Base-by-base conservation (phyloP, 768 basidiomycete genomes). In the Cyclocybe cylindracea region DNA sequence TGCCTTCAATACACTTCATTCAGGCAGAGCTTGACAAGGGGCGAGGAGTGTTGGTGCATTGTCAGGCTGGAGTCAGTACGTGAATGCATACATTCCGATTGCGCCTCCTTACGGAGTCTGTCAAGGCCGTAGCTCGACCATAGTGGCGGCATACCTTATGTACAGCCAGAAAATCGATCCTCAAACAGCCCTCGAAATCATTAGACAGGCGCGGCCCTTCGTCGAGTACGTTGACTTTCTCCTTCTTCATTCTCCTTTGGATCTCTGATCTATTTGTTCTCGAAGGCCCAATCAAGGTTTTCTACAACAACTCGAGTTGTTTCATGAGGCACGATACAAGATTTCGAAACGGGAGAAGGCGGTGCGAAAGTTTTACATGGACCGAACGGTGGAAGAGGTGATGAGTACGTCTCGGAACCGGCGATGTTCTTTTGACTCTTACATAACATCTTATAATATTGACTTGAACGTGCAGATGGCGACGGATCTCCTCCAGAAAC, bases 121-220 rank as follows among this genome's bases (percentile, higher is more conserved):
- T 9, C 6, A 44, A 92, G 89, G 89, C 61, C 83, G 94, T 18
- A 94, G 91, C 57, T 85, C 87, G 6, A 88, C 91, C 2, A 85
- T 96, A 42, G 87, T 89, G 6, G 86, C 91, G 2, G 94, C 94
- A 4, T 97, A 93, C 62, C 72, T 97, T 40, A 95, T 97, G 91
- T 82, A 87, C 60, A 79, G 80, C 4, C 74, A 77, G 55, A 76
- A 83, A 45, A 55, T 80, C 29, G 80, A 86, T 52, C 73, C 79
- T 0, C 70, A 79, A 9, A 70, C 75, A 16, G 93, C 94, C 5
- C 69, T 97, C 10, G 79, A 84, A 18, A 70, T 88, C 56, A 85
- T 96, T 54, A 75, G 76, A 49, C 70, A 78, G 50, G 81, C 77
- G 14, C 79, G 94, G 8, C 89, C 91, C 0, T 70, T 74, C 47